Conservation (phyloP, 139 green algal genomes). For the Haematococcus sp. region DNA sequence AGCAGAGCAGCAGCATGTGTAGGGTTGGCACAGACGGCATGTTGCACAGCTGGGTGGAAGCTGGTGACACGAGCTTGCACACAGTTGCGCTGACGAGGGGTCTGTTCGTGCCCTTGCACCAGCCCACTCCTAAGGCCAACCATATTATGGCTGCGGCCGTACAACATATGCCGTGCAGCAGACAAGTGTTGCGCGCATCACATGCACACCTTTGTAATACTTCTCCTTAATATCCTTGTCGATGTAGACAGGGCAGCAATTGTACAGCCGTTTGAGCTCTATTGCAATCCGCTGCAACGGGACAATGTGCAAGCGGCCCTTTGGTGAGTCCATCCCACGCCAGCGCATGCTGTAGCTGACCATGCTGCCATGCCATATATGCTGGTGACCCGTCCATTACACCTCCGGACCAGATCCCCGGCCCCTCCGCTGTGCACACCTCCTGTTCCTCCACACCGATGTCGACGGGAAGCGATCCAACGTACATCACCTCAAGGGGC, state of each 20-base stretch:
- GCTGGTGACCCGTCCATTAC: too few species aligned
- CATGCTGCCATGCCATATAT: too few species aligned
- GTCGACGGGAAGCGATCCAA: conserved; percentile 80
- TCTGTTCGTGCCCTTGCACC: too few species aligned
- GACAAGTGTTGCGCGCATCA: background rate
- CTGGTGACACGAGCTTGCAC: too few species aligned
- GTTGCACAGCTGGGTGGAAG: background rate
- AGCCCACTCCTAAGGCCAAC: too few species aligned
- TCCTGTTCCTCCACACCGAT: conserved; percentile 81
- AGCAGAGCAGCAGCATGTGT: background rate
- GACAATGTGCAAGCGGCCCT: background rate
- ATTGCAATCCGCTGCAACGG: conserved; percentile 55
- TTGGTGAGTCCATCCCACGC: background rate
- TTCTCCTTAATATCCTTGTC: conserved; percentile 77
- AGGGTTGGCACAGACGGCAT: background rate
- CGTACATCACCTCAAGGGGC: conserved; percentile 74
- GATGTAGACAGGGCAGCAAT: conserved; percentile 92
- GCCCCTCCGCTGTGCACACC: conserved; percentile 31
- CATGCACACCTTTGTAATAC: conserved; percentile 84
- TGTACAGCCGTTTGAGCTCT: conserved; percentile 72
- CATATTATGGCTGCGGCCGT: too few species aligned
- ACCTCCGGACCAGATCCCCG: too few species aligned
- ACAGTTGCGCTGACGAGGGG: too few species aligned
- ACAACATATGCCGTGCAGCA: too few species aligned
- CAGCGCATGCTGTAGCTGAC: too few species aligned